A percentile compares a stretch with the other conserved stretches of the same genome.
These are phyloP conservation scores for Aspergillus brasiliensis DNA, from an alignment of 2,329 filamentous ascomycete species.

Conservation along the genomic window DNA sequence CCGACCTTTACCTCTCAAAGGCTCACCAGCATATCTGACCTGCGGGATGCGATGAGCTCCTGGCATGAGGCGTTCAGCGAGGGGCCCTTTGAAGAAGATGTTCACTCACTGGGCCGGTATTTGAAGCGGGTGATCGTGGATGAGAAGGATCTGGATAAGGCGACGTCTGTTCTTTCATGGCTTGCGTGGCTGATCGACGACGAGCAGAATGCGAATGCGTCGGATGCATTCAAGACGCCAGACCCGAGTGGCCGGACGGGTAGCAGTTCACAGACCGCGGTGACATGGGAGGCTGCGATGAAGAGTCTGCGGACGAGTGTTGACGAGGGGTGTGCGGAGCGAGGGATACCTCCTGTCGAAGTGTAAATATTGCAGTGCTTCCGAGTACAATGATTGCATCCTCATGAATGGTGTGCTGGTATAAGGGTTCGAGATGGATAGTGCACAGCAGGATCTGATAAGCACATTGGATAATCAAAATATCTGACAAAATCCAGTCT, in stretches of 20 bases:
- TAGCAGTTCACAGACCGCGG: slow-evolving; percentile 19
- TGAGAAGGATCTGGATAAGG: slow-evolving; percentile 78
- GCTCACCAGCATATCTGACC: slow-evolving; percentile 59
- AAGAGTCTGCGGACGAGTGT: slow-evolving; percentile 45
- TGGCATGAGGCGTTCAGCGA: slow-evolving; percentile 78
- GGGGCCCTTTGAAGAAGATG: slow-evolving; percentile 78
- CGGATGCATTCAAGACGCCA: slow-evolving; percentile 2
- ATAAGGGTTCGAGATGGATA: too few species aligned
- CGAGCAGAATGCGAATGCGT: slow-evolving; percentile 27
- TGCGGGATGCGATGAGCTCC: slow-evolving; percentile 71
- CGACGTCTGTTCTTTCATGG: slow-evolving; percentile 70
- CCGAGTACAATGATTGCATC: too few species aligned
- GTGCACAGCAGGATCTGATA: too few species aligned
- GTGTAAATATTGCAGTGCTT: slow-evolving; percentile 36
- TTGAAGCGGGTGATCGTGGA: slow-evolving; percentile 70
- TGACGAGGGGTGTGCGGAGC: slow-evolving; percentile 44
- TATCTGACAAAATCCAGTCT: too few species aligned
- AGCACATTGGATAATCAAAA: too few species aligned
- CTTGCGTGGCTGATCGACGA: slow-evolving; percentile 44
- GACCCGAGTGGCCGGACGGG: slow-evolving; percentile 25
- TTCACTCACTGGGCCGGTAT: slow-evolving; percentile 73
- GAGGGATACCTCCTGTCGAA: slow-evolving; percentile 50
- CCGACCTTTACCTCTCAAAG: slow-evolving; percentile 66
- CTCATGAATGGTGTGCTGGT: too few species aligned
- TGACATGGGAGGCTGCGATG: slow-evolving; percentile 43